Evolutionary conservation across 495 filamentous ascomycete species (phyloP), one percentile per base, ranked within the genome.

Genomic region (Annulohypoxylon moriforme): DNA sequence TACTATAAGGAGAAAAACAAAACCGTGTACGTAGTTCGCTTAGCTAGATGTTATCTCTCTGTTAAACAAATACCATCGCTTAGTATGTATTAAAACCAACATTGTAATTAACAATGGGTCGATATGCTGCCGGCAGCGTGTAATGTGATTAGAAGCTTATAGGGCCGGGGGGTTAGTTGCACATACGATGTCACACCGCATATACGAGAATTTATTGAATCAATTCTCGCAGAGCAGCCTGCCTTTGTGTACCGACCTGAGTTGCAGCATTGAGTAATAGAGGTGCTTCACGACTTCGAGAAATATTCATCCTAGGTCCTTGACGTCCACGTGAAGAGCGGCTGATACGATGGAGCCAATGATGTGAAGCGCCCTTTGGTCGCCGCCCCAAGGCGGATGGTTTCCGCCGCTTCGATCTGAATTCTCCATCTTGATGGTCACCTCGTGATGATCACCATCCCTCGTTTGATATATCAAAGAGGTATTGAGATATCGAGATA

Each of bases 151-250:
- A 34, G 53, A 56, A 50, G 42, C 46, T 60, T 27, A 61, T 60
- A 60, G 34, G 31, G n/a, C 4, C 14, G 40, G 25, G 53, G 59
- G 18, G 38, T 20, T 55, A 36, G 25, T 60, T 68, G 6, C 33
- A 50, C 47, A 52, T 68, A 73, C 70, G 70, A 67, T 59, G 70
- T 73, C 60, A 65, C 70, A 73, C 52, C 47, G 70, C 70, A 73
- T 73, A 73, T 73, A 73, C 70, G 70, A 73, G 70, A 52, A 56
- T 58, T 29, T 46, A 13, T 36, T 56, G 52, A 44, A 11, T 33
- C 53, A 38, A 55, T 46, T 71, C 62, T 50, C 44, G 56, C 36
- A 46, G 5, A 25, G 40, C 24, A 11, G 18, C 31, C 24, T 46
- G 22, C 31, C 24, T 46, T n/a, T n/a, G n/a, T n/a, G n/a, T n/a